Evolutionary conservation across 805 yeast genomes (phyloP).

Genomic region (Candida michaelii): DNA sequence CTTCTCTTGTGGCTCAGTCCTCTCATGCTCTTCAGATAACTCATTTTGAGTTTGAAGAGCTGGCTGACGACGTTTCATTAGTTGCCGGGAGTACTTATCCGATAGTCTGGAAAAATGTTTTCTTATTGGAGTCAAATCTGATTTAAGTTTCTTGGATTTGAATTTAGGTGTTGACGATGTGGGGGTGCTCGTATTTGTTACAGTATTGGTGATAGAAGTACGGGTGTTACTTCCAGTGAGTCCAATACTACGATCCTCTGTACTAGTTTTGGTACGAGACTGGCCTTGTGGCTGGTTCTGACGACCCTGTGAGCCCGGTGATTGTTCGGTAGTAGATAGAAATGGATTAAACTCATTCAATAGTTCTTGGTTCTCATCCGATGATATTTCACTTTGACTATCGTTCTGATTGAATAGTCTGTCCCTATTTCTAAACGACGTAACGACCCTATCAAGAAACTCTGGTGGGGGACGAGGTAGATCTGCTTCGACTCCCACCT

Average conservation of each 20-base stretch:
- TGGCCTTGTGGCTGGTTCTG: too few species aligned
- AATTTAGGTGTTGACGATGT: slow-evolving; percentile 1
- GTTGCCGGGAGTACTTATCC: slow-evolving; percentile 21
- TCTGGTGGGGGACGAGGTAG: slow-evolving; percentile 19
- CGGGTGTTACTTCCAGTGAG: too few species aligned
- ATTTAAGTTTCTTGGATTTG: neutral
- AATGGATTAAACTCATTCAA: slow-evolving; percentile 21
- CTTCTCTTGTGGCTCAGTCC: too few species aligned
- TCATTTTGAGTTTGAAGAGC: slow-evolving; percentile 2
- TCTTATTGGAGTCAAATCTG: slow-evolving; percentile 13
- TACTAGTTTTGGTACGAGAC: too few species aligned
- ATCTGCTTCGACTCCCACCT: slow-evolving; percentile 15
- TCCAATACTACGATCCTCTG: too few species aligned
- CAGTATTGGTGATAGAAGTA: neutral
- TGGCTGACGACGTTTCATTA: slow-evolving; percentile 11
- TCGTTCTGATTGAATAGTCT: slow-evolving; percentile 4
- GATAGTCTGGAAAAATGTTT: slow-evolving; percentile 17
- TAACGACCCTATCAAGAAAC: slow-evolving; percentile 2
- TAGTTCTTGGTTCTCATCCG: slow-evolving; percentile 20
- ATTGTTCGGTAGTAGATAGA: neutral
- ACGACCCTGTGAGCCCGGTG: too few species aligned
- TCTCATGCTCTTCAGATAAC: neutral
- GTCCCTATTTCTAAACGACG: slow-evolving; percentile 4
- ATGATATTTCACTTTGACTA: slow-evolving; percentile 14
- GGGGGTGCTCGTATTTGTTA: neutral